Conservation (phyloP, 805 yeast species). For the Ogataea minuta region DNA sequence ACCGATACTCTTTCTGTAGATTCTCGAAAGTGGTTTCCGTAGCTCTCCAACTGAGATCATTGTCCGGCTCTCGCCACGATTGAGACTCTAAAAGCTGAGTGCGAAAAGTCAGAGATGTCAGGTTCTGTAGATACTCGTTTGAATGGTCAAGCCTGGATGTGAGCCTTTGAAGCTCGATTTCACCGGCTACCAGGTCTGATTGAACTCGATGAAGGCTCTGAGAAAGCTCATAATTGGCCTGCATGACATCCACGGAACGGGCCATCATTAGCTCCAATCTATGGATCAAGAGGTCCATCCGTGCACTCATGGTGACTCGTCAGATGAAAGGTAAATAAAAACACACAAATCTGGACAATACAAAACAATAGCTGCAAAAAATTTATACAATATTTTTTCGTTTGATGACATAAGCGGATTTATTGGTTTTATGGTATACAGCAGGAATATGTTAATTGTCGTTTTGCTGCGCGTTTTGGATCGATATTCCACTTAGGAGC, state of each 20-base stretch:
- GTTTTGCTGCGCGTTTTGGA: background rate
- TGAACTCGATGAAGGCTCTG: slow-evolving; percentile 20
- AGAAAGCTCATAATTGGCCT: slow-evolving; percentile 18
- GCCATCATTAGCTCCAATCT: slow-evolving; percentile 17
- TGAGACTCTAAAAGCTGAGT: slow-evolving; percentile 37
- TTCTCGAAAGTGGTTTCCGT: slow-evolving; percentile 47
- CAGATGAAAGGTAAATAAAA: slow-evolving; percentile 12
- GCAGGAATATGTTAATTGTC: too few species aligned
- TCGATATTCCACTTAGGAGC: slow-evolving; percentile 38
- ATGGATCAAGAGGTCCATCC: slow-evolving; percentile 18
- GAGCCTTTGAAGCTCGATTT: slow-evolving; percentile 24
- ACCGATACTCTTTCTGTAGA: slow-evolving; percentile 39
- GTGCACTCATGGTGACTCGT: slow-evolving; percentile 10
- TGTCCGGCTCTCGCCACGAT: slow-evolving; percentile 28
- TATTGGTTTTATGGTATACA: too few species aligned
- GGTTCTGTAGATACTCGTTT: slow-evolving; percentile 30
- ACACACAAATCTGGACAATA: slow-evolving; percentile 11
- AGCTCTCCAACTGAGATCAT: slow-evolving; percentile 43
- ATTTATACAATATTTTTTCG: slow-evolving; percentile 1
- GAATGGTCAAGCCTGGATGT: slow-evolving; percentile 27
- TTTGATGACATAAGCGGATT: background rate
- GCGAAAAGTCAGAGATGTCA: slow-evolving; percentile 32
- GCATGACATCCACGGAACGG: slow-evolving; percentile 17
- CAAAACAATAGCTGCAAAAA: slow-evolving; percentile 8
- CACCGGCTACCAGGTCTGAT: slow-evolving; percentile 18